Evolutionary conservation across 1,284 basidiomycete genomes (phyloP), one percentile per base, ranked within the genome.

Genomic region (Tremellales sp.): DNA sequence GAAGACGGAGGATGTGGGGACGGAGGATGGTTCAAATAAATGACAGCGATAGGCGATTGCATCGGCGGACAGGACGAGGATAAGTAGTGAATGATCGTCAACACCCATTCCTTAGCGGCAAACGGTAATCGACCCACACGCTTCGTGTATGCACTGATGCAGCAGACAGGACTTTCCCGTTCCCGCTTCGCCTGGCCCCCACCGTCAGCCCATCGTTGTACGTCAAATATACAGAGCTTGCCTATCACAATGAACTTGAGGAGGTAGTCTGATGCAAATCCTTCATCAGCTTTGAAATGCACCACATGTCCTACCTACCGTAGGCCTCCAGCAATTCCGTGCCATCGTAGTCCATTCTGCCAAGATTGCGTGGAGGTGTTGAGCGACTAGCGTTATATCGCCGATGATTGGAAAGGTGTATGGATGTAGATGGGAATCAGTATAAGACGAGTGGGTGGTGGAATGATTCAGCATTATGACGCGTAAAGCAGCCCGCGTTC

Each of bases 221-320:
- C 5, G 10, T 39, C 18, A 39, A 25, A 9, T n/a, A n/a, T n/a
- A n/a, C 5, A 13, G 26, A 38, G 49, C 62, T 56, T 61, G 89
- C 91, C 92, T 61, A 97, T 90, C 59, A 97, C 82, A 66, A 97
- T 95, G 74, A 90, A 91, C 76, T 97, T 97, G 82, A 97, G 87
- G 56, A 97, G 79, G 71, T 94, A 97, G 76, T 97, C 93, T 94
- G 68, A 0, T 43, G 9, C 22, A 29, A 34, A 21, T 16, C 5
- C 34, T 27, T 10, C 21, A 14, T 24, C 22, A 33, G 40, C 39
- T 29, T 40, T n/a, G n/a, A 28, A 37, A 58, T 39, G 48, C 47
- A 13, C 36, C 12, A 33, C 12, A 14, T 16, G 14, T 14, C 24
- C 5, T 12, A 64, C 79, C 38, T 41, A 90, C 90, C 90, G 70